phyloP scores from a whole-genome alignment of 2,329 filamentous ascomycete genomes.

The Myriangium duriaei region DNA sequence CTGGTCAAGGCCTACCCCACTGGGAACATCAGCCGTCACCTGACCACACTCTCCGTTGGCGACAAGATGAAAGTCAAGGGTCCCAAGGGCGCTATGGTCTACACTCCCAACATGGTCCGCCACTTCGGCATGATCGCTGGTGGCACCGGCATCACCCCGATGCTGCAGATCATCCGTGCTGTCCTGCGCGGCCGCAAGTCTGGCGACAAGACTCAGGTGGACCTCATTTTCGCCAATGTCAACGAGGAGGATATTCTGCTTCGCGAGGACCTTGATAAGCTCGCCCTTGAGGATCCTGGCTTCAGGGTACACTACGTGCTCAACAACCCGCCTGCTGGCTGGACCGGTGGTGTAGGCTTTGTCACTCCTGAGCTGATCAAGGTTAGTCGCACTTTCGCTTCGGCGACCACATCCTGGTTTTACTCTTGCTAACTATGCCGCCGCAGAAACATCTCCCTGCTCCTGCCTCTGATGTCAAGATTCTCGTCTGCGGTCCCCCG shows the following conservation, averaged over 20 bases:
- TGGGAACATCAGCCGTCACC: conserved; percentile 91
- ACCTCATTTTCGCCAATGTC: conserved; percentile 95
- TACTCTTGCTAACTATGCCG: conserved; percentile 17
- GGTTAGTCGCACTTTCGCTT: conserved; percentile 28
- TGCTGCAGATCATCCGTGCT: conserved; percentile 91
- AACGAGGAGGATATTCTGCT: conserved; percentile 85
- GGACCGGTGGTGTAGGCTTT: conserved; percentile 87
- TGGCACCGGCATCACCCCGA: conserved; percentile 94
- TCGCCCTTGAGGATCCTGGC: conserved; percentile 62
- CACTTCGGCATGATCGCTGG: conserved; percentile 97
- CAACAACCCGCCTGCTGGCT: conserved; percentile 86
- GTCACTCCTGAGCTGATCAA: conserved; percentile 94
- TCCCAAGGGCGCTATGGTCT: conserved; percentile 96
- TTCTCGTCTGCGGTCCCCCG: conserved; percentile 87
- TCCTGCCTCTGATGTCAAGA: conserved; percentile 77
- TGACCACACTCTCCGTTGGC: conserved; percentile 71
- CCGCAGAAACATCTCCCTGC: conserved; percentile 64
- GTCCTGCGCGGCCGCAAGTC: conserved; percentile 43
- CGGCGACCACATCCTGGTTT: no score
- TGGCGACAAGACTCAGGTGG: conserved; percentile 68
- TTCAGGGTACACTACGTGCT: conserved; percentile 91
- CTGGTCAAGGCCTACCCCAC: conserved; percentile 97
- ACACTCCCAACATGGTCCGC: conserved; percentile 90
- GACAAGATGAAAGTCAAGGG: conserved; percentile 82
- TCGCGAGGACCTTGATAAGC: conserved; percentile 75